Conservation (phyloP, 2,329 filamentous ascomycete genomes). For the Balansia obtecta region DNA sequence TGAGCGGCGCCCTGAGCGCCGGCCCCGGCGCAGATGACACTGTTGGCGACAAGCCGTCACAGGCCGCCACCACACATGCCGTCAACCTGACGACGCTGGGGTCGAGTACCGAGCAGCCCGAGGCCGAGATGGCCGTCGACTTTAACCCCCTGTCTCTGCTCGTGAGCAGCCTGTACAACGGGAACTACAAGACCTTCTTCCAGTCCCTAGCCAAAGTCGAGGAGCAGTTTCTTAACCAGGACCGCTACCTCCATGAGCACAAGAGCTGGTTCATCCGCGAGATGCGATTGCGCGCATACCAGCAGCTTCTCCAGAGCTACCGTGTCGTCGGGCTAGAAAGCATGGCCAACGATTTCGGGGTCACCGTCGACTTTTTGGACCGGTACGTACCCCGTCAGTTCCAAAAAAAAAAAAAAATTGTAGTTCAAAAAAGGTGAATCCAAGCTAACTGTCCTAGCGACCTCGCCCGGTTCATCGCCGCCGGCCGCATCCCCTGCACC, state of each 20-base stretch:
- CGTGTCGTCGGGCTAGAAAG: constrained; percentile 91
- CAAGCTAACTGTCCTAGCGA: constrained; percentile 43
- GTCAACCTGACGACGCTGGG: constrained; percentile 85
- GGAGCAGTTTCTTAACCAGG: constrained; percentile 84
- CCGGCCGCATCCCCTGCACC: constrained; percentile 85
- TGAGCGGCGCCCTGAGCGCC: constrained; percentile 69
- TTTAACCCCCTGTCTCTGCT: constrained; percentile 80
- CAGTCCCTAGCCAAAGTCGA: constrained; percentile 78
- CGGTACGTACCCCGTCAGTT: constrained; percentile 46
- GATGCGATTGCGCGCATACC: constrained; percentile 93
- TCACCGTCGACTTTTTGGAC: constrained; percentile 92
- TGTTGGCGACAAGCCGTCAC: constrained; percentile 46
- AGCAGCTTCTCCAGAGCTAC: constrained; percentile 95
- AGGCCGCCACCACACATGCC: constrained; percentile 41
- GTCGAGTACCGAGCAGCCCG: constrained; percentile 56
- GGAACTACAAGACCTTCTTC: constrained; percentile 92
- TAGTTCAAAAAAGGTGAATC: neutral
- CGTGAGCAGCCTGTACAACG: constrained; percentile 83
- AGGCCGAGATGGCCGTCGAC: constrained; percentile 72
- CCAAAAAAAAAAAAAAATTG: neutral
- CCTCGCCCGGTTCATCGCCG: constrained; percentile 92
- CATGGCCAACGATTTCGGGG: constrained; percentile 95
- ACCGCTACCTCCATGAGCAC: constrained; percentile 93
- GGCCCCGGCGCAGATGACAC: constrained; percentile 72
- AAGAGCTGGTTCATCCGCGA: constrained; percentile 95